Percentiles rank a stretch among this genome's conserved stretches.
Conservation (phyloP, 148 eudicot genomes). For the Limonium bicolor region DNA sequence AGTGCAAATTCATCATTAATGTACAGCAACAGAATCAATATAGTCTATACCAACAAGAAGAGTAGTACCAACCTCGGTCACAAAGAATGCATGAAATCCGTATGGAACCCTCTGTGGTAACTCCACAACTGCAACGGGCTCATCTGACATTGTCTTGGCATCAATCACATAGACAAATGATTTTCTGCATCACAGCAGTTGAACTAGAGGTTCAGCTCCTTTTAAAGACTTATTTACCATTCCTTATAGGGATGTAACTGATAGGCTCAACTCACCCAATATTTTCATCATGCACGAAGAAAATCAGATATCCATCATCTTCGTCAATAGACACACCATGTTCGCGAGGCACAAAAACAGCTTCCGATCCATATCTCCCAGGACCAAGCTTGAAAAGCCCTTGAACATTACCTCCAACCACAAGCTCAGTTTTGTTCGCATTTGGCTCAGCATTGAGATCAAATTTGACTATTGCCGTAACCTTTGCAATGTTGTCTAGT, state of each 20-base stretch:
- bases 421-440: slow-evolving; percentile 44
- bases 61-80: slow-evolving; percentile 56
- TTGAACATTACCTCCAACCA: slow-evolving; percentile 75
- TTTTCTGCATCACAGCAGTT: slow-evolving; percentile 29
- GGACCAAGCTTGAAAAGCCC: slow-evolving; percentile 82
- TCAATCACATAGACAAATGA: slow-evolving; percentile 78
- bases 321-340: slow-evolving; percentile 57
- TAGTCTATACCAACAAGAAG: background rate
- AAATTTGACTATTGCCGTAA: slow-evolving; percentile 71
- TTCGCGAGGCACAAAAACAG: slow-evolving; percentile 68
- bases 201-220: background rate
- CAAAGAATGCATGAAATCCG: slow-evolving; percentile 95
- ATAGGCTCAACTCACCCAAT: too few relatives aligned
- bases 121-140: slow-evolving; percentile 84
- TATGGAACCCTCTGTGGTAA: slow-evolving; percentile 83
- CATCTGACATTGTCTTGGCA: slow-evolving; percentile 88
- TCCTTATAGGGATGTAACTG: background rate
- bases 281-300: slow-evolving; percentile 80
- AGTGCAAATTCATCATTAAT: background rate
- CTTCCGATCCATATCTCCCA: slow-evolving; percentile 87
- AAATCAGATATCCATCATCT: slow-evolving; percentile 91
- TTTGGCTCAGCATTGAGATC: slow-evolving; percentile 87
- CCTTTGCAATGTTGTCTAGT: slow-evolving; percentile 63
- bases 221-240: background rate
- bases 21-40: background rate